These are phyloP conservation scores for Metschnikowia drakensbergensis DNA, from an alignment of 805 yeast genomes.

Conservation along the genomic window DNA sequence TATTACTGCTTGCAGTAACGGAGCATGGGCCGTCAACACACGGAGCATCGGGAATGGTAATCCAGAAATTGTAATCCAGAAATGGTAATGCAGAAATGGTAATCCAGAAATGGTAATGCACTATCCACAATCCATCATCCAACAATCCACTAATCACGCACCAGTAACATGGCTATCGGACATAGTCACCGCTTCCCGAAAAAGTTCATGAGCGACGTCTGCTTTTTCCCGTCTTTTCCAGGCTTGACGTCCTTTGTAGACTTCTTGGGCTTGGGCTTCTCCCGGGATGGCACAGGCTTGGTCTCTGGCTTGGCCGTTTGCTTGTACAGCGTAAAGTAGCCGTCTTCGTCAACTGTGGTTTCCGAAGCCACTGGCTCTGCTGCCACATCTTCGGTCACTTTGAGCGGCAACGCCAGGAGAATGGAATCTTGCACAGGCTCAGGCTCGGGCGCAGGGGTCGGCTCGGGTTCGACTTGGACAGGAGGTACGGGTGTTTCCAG, in stretches of 20 bases:
- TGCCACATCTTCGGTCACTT: background rate
- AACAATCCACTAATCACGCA: background rate
- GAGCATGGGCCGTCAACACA: background rate
- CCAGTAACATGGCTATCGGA: background rate
- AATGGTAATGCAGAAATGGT: too few relatives aligned
- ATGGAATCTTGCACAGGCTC: background rate
- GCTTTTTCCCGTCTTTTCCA: conserved; percentile 29
- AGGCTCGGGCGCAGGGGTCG: background rate
- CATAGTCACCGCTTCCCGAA: conserved; percentile 34
- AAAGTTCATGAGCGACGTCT: conserved; percentile 46
- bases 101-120: too few relatives aligned
- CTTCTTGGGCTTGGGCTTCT: background rate
- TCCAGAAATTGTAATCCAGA: too few relatives aligned
- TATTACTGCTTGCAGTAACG: conserved; percentile 1
- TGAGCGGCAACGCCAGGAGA: background rate
- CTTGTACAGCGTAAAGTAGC: conserved; percentile 42
- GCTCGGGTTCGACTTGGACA: background rate
- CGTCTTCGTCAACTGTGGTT: conserved; percentile 44
- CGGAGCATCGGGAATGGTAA: background rate
- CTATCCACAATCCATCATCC: too few relatives aligned
- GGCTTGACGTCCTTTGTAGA: background rate
- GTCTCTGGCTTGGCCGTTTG: conserved; percentile 7
- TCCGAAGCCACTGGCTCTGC: conserved; percentile 4
- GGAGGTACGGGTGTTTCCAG: background rate
- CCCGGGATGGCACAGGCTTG: background rate